Percentiles rank a stretch among this genome's conserved stretches.
These are phyloP conservation scores for Tuber magnatum DNA, from an alignment of 495 filamentous ascomycete genomes.

Conservation along the genomic window DNA sequence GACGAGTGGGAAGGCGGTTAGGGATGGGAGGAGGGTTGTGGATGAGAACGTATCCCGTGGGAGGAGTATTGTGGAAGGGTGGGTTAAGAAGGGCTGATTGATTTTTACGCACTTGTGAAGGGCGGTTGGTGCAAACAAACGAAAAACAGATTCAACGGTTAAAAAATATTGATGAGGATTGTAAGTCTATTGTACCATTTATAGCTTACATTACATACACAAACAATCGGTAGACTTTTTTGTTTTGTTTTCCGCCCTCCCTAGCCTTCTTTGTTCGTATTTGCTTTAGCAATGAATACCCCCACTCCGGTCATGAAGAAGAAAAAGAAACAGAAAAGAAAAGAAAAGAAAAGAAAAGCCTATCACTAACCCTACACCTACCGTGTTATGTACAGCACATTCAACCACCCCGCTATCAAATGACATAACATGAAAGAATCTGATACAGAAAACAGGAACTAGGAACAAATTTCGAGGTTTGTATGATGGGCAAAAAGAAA, in stretches of 20 bases:
- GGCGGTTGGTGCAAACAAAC: conserved; percentile 46
- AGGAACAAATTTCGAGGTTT: not conserved
- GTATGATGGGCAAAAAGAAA: not conserved
- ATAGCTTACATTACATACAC: conserved; percentile 1
- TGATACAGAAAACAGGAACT: not conserved
- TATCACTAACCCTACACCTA: not conserved
- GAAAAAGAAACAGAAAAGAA: conserved; percentile 6
- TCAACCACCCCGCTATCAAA: not conserved
- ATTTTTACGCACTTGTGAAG: not conserved
- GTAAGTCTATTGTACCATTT: not conserved
- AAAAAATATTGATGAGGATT: conserved; percentile 7
- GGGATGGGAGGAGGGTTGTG: conserved; percentile 60
- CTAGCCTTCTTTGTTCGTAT: not conserved
- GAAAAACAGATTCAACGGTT: conserved; percentile 14
- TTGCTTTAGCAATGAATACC: not conserved
- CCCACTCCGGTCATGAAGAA: not conserved
- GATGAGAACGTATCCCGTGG: conserved; percentile 67
- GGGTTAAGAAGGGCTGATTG: conserved; percentile 70
- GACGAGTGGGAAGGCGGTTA: conserved; percentile 59
- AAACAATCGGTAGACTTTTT: not conserved
- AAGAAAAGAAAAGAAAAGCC: no score
- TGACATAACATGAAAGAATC: not conserved
- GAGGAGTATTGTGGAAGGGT: conserved; percentile 69
- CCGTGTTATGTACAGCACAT: conserved; percentile 1
- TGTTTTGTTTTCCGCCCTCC: not conserved